These are phyloP conservation scores for Trichosporon sp. DNA, from an alignment of 1,284 basidiomycete species.

Conservation along the genomic window DNA sequence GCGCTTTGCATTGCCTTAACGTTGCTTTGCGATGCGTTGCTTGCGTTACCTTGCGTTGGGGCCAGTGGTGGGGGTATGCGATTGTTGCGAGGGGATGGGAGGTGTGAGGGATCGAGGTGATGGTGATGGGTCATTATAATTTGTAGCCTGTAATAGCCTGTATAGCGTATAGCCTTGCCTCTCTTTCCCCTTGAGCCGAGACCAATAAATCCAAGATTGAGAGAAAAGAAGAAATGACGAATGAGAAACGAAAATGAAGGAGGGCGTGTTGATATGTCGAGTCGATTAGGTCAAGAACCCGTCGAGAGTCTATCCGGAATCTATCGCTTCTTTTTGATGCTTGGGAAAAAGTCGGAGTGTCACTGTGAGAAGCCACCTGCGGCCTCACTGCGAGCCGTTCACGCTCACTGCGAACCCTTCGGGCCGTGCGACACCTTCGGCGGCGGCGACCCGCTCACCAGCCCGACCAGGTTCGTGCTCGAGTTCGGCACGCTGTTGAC, in stretches of 20 bases:
- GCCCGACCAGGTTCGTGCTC: background rate
- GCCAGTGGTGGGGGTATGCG: too few species aligned
- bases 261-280: background rate
- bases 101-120: background rate
- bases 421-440: background rate
- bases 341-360: too few species aligned
- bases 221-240: background rate
- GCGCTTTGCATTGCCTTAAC: background rate
- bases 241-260: background rate
- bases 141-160: background rate
- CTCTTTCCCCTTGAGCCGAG: background rate
- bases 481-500: background rate
- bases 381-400: too few species aligned
- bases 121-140: background rate
- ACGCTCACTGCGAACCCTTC: background rate
- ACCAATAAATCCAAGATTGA: background rate
- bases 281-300: background rate
- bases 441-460: background rate
- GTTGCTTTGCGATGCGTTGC: too few species aligned
- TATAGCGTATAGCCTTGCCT: background rate
- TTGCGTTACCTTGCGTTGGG: background rate
- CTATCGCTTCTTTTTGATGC: too few species aligned
- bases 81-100: background rate
- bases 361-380: too few species aligned
- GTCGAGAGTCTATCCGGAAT: background rate